These are phyloP conservation scores for Venturia carpophila DNA, from an alignment of 2,329 filamentous ascomycete genomes.

Conservation along the genomic window DNA sequence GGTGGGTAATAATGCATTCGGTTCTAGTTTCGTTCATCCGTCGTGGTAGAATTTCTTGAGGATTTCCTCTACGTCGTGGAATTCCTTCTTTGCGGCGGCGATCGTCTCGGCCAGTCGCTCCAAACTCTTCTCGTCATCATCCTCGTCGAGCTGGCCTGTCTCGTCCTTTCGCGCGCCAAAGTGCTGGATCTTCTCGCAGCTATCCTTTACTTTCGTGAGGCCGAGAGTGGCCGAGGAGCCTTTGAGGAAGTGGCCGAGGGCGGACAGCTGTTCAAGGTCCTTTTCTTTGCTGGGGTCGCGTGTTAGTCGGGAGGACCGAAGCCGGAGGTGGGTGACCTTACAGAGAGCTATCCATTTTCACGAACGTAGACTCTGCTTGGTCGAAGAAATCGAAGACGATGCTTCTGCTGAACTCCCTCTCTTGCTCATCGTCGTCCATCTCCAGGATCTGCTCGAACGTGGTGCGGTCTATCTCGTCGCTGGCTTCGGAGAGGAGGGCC, in stretches of 20 bases:
- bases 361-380: slow-evolving; percentile 80
- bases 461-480: slow-evolving; percentile 63
- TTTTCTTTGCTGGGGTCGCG: slow-evolving; percentile 48
- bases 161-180: slow-evolving; percentile 77
- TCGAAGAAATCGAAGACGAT: slow-evolving; percentile 91
- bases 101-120: slow-evolving; percentile 63
- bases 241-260: slow-evolving; percentile 91
- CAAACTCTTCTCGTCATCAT: slow-evolving; percentile 61
- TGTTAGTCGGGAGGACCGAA: slow-evolving; percentile 1
- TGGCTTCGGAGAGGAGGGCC: background rate
- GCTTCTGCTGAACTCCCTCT: slow-evolving; percentile 75
- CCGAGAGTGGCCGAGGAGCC: slow-evolving; percentile 93
- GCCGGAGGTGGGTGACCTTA: slow-evolving; percentile 44
- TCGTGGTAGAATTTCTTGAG: slow-evolving; percentile 65
- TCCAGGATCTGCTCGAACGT: slow-evolving; percentile 96
- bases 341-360: slow-evolving; percentile 74
- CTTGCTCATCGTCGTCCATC: slow-evolving; percentile 91
- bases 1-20: slow-evolving; percentile 1
- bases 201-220: slow-evolving; percentile 81
- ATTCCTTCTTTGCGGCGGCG: slow-evolving; percentile 65
- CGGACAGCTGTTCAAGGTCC: slow-evolving; percentile 68
- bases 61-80: slow-evolving; percentile 60
- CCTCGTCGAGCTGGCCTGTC: slow-evolving; percentile 58
- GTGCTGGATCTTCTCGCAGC: slow-evolving; percentile 94
- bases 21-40: background rate